A percentile compares a stretch with the other conserved stretches of the same genome.
phyloP scores from a whole-genome alignment of 2,329 filamentous ascomycete genomes.

The Fusarium drepaniforme region DNA sequence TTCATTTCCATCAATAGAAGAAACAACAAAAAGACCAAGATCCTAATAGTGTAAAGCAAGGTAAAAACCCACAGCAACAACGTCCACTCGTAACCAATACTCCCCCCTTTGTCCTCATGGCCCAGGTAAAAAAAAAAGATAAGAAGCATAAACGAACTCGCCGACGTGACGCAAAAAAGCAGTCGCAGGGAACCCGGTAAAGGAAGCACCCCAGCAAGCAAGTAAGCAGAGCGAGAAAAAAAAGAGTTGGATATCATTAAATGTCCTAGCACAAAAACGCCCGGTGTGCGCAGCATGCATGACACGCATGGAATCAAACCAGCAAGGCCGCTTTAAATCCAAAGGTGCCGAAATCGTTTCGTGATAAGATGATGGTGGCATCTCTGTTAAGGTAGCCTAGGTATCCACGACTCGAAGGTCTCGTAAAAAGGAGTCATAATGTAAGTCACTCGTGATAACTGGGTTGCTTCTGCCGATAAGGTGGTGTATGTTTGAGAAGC shows the following conservation, averaged over 20 bases:
- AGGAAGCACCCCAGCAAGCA: constrained; percentile 12
- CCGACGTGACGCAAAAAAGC: constrained; percentile 14
- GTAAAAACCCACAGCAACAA: constrained; percentile 18
- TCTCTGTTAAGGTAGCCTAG: constrained; percentile 24
- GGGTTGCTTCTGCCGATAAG: background rate
- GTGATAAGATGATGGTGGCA: constrained; percentile 31
- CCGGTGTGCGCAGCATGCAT: constrained; percentile 27
- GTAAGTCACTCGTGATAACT: constrained; percentile 8
- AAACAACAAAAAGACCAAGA: constrained; percentile 1
- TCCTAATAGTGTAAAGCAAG: constrained; percentile 14
- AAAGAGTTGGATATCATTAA: constrained; percentile 50
- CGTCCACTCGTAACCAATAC: constrained; percentile 40
- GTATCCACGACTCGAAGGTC: constrained; percentile 22
- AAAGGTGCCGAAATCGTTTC: constrained; percentile 38
- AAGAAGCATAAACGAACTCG: background rate
- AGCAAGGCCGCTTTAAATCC: constrained; percentile 31
- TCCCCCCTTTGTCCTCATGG: constrained; percentile 22
- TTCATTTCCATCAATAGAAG: constrained; percentile 20
- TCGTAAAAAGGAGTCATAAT: constrained; percentile 14
- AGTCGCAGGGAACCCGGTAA: background rate
- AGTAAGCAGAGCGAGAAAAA: constrained; percentile 28
- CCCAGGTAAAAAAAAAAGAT: background rate
- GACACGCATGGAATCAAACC: constrained; percentile 36
- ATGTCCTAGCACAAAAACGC: constrained; percentile 47
- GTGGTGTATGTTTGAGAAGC: constrained; percentile 12